Base-by-base conservation (phyloP, 2,329 filamentous ascomycete species). In the Diaporthe ilicicola region DNA sequence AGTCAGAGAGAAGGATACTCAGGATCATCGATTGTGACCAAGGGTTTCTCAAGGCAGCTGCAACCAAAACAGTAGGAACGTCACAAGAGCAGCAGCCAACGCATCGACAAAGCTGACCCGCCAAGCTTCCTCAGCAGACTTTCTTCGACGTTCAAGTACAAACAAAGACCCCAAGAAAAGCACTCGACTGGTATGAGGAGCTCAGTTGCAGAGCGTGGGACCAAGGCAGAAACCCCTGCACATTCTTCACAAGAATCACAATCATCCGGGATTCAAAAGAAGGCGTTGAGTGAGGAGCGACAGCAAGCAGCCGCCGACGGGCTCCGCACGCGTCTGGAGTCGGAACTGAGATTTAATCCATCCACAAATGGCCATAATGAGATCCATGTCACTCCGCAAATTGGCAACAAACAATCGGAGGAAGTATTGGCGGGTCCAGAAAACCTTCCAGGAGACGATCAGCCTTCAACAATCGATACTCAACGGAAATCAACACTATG, bases 81-180 rank as follows among this genome's bases (percentile, higher is more conserved):
- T 13, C 29, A 10, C 0, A 44, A 50, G 19, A 17, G 34, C n/a
- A 22, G 34, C n/a, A 42, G 12, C 12, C 59, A 46, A 9, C 1
- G 27, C 1, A 17, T 13, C 4, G 32, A 9, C 9, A 51, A 48
- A 4, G 29, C 13, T 12, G 39, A 17, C n/a, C 34, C 27, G 22
- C 27, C 51, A 4, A 67, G 9, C 9, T 34, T 72, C 19, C 10
- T 72, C 29, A 54, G 22, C 3, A 70, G 34, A 22, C 4, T 72
- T 10, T 72, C 67, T 17, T 70, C 70, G 12, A 66, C 24, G 3
- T 66, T 72, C 17, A 72, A 61, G 37, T 34, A 50, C 13, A 65
- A 32, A 10, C 46, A 46, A 19, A 53, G 46, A 37, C 13, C 34
- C n/a, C 22, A 37, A 3, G 51, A 56, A 17, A 37, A 34, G 12